Percentiles rank a stretch among this genome's conserved stretches.
phyloP scores from a whole-genome alignment of 306 rosid genomes.

The Dryas octopetala region DNA sequence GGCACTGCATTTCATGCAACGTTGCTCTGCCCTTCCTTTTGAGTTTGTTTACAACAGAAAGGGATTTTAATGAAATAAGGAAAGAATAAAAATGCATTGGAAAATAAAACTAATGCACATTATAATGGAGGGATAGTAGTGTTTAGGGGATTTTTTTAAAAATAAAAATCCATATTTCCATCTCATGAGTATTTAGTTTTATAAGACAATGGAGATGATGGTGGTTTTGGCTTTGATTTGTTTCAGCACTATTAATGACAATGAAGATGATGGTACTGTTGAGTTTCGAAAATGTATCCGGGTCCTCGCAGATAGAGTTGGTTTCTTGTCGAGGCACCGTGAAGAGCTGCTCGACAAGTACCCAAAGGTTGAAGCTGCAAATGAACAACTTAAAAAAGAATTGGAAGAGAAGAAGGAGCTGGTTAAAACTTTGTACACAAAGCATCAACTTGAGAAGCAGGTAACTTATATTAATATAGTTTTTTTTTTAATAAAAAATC shows the following conservation, averaged over 20 bases:
- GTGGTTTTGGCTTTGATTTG: slow-evolving; percentile 26
- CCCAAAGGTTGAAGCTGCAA: slow-evolving; percentile 65
- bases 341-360: slow-evolving; percentile 79
- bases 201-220: slow-evolving; percentile 16
- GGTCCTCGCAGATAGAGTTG: slow-evolving; percentile 69
- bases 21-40: background rate
- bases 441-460: slow-evolving; percentile 97
- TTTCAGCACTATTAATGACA: slow-evolving; percentile 77
- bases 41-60: background rate
- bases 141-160: background rate
- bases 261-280: slow-evolving; percentile 75
- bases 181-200: slow-evolving; percentile 6
- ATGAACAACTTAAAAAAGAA: slow-evolving; percentile 79
- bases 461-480: slow-evolving; percentile 29
- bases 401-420: slow-evolving; percentile 79
- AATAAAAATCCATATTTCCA: background rate
- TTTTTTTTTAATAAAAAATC: too few species aligned
- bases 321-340: slow-evolving; percentile 71
- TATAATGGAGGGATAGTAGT: background rate
- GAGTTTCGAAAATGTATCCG: slow-evolving; percentile 80
- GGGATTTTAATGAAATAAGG: background rate
- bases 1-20: background rate
- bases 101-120: background rate
- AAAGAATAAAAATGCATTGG: background rate
- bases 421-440: slow-evolving; percentile 76